phyloP scores from a whole-genome alignment of 2,329 filamentous ascomycete genomes.

The Colletotrichum liaoningense region DNA sequence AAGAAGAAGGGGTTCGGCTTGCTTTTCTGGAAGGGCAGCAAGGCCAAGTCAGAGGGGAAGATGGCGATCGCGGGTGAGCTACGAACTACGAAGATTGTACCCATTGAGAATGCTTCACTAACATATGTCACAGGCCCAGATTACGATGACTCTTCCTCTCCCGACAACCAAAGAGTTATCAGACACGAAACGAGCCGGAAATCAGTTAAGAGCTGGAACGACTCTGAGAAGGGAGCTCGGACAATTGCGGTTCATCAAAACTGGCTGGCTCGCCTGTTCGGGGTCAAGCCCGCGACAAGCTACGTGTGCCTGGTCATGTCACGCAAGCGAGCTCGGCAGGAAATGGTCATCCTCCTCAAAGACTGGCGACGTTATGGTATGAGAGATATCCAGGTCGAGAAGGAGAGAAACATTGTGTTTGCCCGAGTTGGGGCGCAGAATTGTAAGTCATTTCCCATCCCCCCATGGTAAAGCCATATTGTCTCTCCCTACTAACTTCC shows the following conservation, averaged over 20 bases:
- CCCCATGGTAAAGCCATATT: neutral
- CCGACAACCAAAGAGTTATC: slow-evolving; percentile 40
- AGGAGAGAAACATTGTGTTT: slow-evolving; percentile 81
- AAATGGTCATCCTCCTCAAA: slow-evolving; percentile 78
- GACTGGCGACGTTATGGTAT: slow-evolving; percentile 90
- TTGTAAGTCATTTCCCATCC: slow-evolving; percentile 65
- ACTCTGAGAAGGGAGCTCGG: slow-evolving; percentile 53
- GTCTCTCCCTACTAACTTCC: slow-evolving; percentile 33
- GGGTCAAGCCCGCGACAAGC: slow-evolving; percentile 84
- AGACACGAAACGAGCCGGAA: slow-evolving; percentile 35
- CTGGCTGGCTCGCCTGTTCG: slow-evolving; percentile 90
- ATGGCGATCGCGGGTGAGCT: slow-evolving; percentile 59
- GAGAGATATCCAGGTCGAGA: slow-evolving; percentile 81
- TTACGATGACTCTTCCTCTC: slow-evolving; percentile 43
- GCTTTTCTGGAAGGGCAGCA: slow-evolving; percentile 66
- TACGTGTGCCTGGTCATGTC: slow-evolving; percentile 81
- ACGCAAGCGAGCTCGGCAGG: slow-evolving; percentile 77
- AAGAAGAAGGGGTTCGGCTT: slow-evolving; percentile 64
- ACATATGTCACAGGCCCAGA: slow-evolving; percentile 44
- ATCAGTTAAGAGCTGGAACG: slow-evolving; percentile 44
- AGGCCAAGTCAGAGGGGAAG: slow-evolving; percentile 52
- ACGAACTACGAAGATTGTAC: neutral
- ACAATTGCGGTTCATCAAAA: slow-evolving; percentile 79
- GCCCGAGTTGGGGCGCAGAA: slow-evolving; percentile 82
- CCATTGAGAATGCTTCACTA: slow-evolving; percentile 23